Evolutionary conservation across 129 eudicot species (phyloP).

Genomic region (Mikania micrantha): DNA sequence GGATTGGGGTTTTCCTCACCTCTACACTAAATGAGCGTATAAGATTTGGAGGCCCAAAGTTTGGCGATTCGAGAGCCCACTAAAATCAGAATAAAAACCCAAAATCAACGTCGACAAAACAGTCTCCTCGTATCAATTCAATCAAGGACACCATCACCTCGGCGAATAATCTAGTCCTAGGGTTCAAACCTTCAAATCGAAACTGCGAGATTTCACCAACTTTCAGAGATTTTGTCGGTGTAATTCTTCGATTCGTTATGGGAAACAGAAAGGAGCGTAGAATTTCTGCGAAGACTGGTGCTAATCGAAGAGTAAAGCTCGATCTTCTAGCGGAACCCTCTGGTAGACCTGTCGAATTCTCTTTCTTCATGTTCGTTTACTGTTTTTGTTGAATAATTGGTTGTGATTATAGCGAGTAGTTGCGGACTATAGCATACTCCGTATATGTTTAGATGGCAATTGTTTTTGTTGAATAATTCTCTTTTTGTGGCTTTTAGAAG

Average conservation of each 20-base stretch:
- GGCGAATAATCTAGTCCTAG: conserved; percentile 15
- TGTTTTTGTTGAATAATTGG: not conserved
- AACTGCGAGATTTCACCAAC: not conserved
- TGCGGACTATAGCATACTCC: not conserved
- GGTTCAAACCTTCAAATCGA: conserved; percentile 15
- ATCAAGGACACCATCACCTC: not conserved
- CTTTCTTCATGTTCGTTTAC: not conserved
- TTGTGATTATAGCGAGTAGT: not conserved
- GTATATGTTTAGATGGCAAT: not conserved
- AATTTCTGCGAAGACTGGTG: conserved; percentile 42
- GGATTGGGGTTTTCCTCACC: too few relatives aligned
- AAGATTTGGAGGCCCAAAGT: not conserved
- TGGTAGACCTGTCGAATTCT: conserved; percentile 35
- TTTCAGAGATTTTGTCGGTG: not conserved
- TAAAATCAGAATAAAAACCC: not conserved
- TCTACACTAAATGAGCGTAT: too few relatives aligned
- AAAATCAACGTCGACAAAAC: not conserved
- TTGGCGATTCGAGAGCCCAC: not conserved
- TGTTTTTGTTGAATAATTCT: too few relatives aligned
- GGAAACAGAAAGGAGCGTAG: conserved; percentile 89
- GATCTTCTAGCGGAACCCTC: conserved; percentile 95
- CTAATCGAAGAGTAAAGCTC: conserved; percentile 92
- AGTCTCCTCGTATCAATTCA: not conserved
- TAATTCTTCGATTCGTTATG: conserved; percentile 29
- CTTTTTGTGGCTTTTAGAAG: too few relatives aligned